Base-by-base conservation (phyloP, 768 basidiomycete species). In the Podaxis mareebaensis region DNA sequence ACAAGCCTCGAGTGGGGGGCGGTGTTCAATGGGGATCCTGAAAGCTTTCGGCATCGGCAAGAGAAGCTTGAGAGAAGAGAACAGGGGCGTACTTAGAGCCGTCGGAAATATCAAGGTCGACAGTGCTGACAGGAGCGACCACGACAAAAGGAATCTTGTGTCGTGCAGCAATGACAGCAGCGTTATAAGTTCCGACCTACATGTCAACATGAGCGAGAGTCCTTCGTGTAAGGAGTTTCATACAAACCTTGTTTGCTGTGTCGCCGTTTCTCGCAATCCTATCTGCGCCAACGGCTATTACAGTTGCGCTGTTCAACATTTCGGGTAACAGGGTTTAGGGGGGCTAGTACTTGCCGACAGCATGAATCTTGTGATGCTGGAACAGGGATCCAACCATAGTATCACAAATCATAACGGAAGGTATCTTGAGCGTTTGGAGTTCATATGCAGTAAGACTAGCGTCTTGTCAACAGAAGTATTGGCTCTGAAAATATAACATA, bases 341-440 rank as follows among this genome's bases (percentile, higher is more conserved):
- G 20, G 53, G 30, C 26, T 24, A 24, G n/a, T 60, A 56, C 87
- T 67, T 65, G 92, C 91, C 86, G 60, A 95, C 87, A 28, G 88
- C 92, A 69, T 95, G 91, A 58, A 96, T 92, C 22, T 82, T 75
- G 71, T 92, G 83, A 71, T 95, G 87, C 71, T 96, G 93, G 79
- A 99, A 93, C 57, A 98, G 77, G 0, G 94, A 96, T 8, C 96
- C 96, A 17, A 99, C 93, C 92, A 97, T 97, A 39, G 93, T 96
- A 71, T 99, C 96, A 71, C 95, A 96, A 53, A 99, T 89, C 94
- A 99, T 96, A 4, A 90, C 87, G 3, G 92, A 91, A 0, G 94
- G 91, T 13, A 96, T 90, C 39, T 86, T 78, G 51, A 98, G 84
- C 3, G 89, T 90, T 67, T 92, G 87, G 26, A 99, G 84, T 70